These are phyloP conservation scores for Hypsizygus marmoreus DNA, from an alignment of 768 basidiomycete species.

Conservation along the genomic window DNA sequence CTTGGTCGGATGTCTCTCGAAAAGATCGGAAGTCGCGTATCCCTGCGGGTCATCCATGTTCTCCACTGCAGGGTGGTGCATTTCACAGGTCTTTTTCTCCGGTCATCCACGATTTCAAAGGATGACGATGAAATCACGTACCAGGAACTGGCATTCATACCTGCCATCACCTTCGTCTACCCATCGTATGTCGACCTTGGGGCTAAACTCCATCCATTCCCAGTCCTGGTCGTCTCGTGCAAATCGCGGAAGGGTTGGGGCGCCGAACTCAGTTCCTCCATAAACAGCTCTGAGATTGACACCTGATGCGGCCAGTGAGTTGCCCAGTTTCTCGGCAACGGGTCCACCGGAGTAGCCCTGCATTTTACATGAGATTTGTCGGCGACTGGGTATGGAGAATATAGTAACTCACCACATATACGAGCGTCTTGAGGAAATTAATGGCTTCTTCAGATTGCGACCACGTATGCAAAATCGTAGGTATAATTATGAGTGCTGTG, in stretches of 20 bases:
- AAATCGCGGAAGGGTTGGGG: conserved; percentile 7
- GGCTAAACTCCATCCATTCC: conserved; percentile 15
- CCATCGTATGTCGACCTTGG: conserved; percentile 27
- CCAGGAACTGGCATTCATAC: conserved; percentile 39
- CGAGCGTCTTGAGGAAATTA: conserved; percentile 11
- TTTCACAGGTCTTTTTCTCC: conserved; percentile 23
- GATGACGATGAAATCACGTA: conserved; percentile 13
- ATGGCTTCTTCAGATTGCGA: conserved; percentile 25
- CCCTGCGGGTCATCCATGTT: conserved; percentile 38
- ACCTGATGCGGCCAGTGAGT: conserved; percentile 8
- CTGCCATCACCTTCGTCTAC: conserved; percentile 28
- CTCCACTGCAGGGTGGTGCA: conserved; percentile 27
- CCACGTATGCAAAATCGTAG: conserved; percentile 41
- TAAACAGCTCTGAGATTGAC: conserved; percentile 11
- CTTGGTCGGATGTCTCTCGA: conserved; percentile 43
- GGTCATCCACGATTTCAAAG: neutral
- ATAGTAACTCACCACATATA: conserved; percentile 10
- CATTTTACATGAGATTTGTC: neutral
- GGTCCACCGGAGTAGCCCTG: conserved; percentile 16
- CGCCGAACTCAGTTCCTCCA: conserved; percentile 18
- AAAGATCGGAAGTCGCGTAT: conserved; percentile 47
- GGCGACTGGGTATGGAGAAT: neutral
- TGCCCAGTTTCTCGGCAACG: conserved; percentile 10
- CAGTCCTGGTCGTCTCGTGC: conserved; percentile 21
- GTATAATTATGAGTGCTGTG: conserved; percentile 34